phyloP scores from a whole-genome alignment of 2,329 filamentous ascomycete genomes.

The Orbilia quercus region DNA sequence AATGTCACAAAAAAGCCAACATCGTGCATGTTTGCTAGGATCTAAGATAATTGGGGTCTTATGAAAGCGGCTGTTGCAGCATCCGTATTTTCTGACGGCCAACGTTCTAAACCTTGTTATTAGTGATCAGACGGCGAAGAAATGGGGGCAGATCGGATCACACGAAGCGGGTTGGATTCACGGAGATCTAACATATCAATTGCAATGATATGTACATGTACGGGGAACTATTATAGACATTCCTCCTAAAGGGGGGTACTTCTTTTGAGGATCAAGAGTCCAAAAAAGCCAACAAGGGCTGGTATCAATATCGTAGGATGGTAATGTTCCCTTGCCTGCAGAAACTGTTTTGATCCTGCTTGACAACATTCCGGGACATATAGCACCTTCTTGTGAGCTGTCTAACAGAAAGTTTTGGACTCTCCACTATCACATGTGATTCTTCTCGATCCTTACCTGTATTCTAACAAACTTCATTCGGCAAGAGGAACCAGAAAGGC shows the following conservation, averaged over 20 bases:
- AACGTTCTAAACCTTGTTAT: conserved; percentile 28
- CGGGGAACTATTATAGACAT: neutral
- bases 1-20: conserved; percentile 28
- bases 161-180: no score
- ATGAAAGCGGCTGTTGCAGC: conserved; percentile 47
- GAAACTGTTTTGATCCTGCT: conserved; percentile 26
- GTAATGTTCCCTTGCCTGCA: conserved; percentile 19
- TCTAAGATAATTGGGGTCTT: conserved; percentile 30
- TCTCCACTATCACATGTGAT: conserved; percentile 55
- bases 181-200: no score
- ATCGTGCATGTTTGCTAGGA: conserved; percentile 37
- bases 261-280: neutral
- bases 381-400: conserved; percentile 12
- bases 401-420: conserved; percentile 35
- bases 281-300: conserved; percentile 14
- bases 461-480: conserved; percentile 22
- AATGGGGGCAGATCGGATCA: conserved; percentile 13
- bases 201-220: neutral
- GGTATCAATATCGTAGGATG: conserved; percentile 14
- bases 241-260: neutral
- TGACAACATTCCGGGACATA: conserved; percentile 34
- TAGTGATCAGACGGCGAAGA: conserved; percentile 25
- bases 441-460: conserved; percentile 9
- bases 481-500: conserved; percentile 3
- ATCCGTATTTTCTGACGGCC: conserved; percentile 33